Evolutionary conservation across 345 rosid genomes (phyloP), one percentile per base, ranked within the genome.

Genomic region (Arabidopsis suecica): DNA sequence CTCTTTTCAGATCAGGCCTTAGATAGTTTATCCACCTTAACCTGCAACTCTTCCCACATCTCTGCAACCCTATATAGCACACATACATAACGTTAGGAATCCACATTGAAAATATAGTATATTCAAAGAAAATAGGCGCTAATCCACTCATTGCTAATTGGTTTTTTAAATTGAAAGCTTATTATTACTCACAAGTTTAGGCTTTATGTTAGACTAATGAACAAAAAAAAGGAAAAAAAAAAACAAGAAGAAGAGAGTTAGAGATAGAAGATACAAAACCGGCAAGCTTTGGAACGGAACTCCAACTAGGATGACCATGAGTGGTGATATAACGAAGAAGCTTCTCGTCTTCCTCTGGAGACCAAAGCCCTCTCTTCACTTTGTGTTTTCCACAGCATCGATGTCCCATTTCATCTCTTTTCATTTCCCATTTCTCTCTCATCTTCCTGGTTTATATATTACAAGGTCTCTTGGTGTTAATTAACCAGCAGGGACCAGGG

Each of bases 271-370:
- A 38, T 49, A 49, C 12, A 14, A 49, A 74, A 88, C 89, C 91
- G 14, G 95, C 90, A 68, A 82, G 88, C 79, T 82, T 87, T 9
- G 95, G 91, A 79, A 89, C 88, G n/a, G 88, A 84, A 59, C 95
- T 89, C 95, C 95, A 89, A 68, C 88, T 84, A 8, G 90, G 87
- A 82, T 89, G 91, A 67, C 91, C 95, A 55, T 84, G 79, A 55
- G 83, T 23, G 45, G 91, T 86, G 81, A 87, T 84, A 65, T 86
- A 80, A 47, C 80, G 82, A 64, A 85, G 73, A 58, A 87, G 91
- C 86, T 79, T 87, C 37, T 85, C 87, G 44, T 89, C 94, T 84
- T 89, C 94, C 77, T 87, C 91, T 37, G 94, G 91, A 66, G 91
- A 89, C 91, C 95, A 89, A 62, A 89, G 67, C 2, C 95, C 95